Conservation (phyloP, 73 alveolate species). For the Tetrahymena malaccensis region DNA sequence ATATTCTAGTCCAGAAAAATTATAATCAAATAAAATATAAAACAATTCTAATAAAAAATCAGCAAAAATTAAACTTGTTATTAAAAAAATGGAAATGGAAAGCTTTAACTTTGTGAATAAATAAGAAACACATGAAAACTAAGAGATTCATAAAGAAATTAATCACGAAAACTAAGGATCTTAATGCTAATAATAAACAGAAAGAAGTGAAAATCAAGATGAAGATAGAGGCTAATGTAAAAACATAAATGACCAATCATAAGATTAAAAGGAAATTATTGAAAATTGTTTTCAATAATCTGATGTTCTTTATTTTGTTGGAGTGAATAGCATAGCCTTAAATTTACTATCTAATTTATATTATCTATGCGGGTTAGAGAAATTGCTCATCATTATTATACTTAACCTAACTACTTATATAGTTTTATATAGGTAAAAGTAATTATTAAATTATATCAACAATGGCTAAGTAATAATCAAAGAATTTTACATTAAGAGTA, state of each 20-base stretch:
- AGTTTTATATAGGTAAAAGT: background rate
- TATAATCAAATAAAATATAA: too few relatives aligned
- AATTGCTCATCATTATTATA: background rate
- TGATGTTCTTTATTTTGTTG: background rate
- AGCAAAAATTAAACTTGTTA: too few relatives aligned
- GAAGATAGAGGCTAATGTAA: background rate
- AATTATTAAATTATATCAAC: too few relatives aligned
- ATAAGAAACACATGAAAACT: background rate
- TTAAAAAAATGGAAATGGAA: background rate
- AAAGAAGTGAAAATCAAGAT: background rate
- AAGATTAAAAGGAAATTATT: background rate
- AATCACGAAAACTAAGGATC: background rate
- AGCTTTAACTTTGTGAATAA: background rate
- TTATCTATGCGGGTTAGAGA: too few relatives aligned
- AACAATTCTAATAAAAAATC: background rate
- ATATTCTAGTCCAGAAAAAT: too few relatives aligned
- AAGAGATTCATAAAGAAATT: background rate
- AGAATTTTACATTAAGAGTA: background rate
- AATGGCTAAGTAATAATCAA: background rate
- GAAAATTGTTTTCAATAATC: background rate
- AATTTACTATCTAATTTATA: background rate
- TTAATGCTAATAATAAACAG: background rate
- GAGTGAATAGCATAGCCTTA: background rate
- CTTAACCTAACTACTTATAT: background rate
- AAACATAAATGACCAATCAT: background rate